phyloP scores from a whole-genome alignment of 768 basidiomycete species.

The Phylloporus sp. region DNA sequence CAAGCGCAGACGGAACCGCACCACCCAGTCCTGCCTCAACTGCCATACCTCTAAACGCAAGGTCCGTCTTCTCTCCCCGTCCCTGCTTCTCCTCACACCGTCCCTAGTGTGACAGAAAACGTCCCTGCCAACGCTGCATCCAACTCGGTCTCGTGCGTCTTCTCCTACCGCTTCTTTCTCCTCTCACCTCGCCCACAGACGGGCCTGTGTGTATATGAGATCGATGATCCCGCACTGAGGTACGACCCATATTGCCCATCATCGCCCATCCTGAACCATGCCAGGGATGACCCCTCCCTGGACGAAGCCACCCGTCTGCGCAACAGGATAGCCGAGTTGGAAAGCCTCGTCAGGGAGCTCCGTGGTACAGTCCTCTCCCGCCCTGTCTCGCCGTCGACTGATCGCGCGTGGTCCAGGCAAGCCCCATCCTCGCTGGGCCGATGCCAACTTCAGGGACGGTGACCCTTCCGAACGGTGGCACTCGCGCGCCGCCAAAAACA shows the following conservation, averaged over 20 bases:
- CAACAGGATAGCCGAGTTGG: constrained; percentile 87
- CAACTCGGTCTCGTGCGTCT: constrained; percentile 75
- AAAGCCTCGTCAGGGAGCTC: constrained; percentile 86
- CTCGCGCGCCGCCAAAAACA: constrained; percentile 72
- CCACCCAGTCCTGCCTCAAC: constrained; percentile 82
- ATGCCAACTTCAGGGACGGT: constrained; percentile 71
- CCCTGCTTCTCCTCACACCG: constrained; percentile 9
- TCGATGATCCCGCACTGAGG: constrained; percentile 84
- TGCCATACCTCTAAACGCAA: constrained; percentile 95
- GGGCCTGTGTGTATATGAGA: constrained; percentile 92
- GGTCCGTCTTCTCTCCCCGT: constrained; percentile 40
- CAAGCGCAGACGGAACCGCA: constrained; percentile 86
- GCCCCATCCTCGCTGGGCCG: constrained; percentile 85
- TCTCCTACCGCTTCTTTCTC: background rate
- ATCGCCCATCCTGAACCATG: background rate
- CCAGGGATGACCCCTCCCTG: constrained; percentile 81
- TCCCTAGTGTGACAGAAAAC: constrained; percentile 76
- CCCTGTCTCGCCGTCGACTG: constrained; percentile 4
- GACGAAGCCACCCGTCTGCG: constrained; percentile 84
- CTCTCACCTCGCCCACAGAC: constrained; percentile 46
- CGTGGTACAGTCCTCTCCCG: constrained; percentile 51
- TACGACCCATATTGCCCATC: constrained; percentile 23
- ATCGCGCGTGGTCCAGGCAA: constrained; percentile 50
- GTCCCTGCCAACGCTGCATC: constrained; percentile 88
- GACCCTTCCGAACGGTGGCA: constrained; percentile 86